Base-by-base conservation (phyloP, 345 rosid genomes). In the Camelina laxa region DNA sequence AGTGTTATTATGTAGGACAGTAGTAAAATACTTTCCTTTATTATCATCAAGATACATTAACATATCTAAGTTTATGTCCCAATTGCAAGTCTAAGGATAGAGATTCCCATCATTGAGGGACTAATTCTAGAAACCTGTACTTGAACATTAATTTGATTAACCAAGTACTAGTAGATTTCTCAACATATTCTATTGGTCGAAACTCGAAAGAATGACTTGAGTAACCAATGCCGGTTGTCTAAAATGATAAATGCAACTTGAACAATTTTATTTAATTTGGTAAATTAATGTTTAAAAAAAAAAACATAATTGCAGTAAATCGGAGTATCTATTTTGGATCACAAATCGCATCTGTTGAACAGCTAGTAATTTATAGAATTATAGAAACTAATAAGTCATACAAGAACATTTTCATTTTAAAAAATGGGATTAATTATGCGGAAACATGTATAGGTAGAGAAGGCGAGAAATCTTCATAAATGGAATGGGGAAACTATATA, bases 401-500 rank as follows among this genome's bases (percentile, higher is more conserved):
- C 41, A 42, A 42, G 7, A 42, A 11, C 30, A 7, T 0, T 30
- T 58, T 31, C 27, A 31, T 13, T 14, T 44, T 21, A 6, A 6
- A 72, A 61, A 30, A 16, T 39, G 45, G 6, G 39, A 44, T 53
- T 9, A 38, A 38, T 9, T 33, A 73, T 55, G 63, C 22, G 36
- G 75, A 20, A 45, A 54, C 17, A 54, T 8, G 36, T 42, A 49
- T 19, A 54, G 30, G n/a, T 62, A 53, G 5, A 64, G n/a, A 51
- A 41, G 16, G 13, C 36, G 35, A 30, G 5, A 45, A 73, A 53
- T 42, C 35, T 62, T 63, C 9, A 15, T 31, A 55, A 65, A 55
- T 11, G 78, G 60, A 44, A 57, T 47, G 30, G 27, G 24, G 56
- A 53, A 27, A 38, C 64, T 62, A 69, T 69, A 69, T 62, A 61